phyloP scores from a whole-genome alignment of 2,329 filamentous ascomycete genomes.

The Chaetothyriales sp. region DNA sequence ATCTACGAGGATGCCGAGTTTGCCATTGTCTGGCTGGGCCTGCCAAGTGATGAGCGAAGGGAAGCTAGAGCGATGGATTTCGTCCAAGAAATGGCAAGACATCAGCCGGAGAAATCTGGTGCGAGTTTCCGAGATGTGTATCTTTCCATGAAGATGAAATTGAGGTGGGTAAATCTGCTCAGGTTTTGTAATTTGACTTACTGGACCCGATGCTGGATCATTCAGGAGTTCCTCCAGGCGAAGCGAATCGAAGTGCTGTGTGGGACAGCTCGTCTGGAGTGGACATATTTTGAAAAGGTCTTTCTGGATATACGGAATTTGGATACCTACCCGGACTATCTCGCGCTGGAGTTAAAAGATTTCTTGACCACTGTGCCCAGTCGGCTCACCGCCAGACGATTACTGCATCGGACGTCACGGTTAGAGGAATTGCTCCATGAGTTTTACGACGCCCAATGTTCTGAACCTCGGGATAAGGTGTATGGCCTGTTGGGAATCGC shows the following conservation, averaged over 20 bases:
- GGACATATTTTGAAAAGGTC: constrained; percentile 28
- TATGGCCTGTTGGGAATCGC: constrained; percentile 17
- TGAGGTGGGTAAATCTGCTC: constrained; percentile 10
- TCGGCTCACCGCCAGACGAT: constrained; percentile 10
- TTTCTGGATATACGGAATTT: constrained; percentile 17
- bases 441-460: constrained; percentile 16
- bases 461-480: constrained; percentile 16
- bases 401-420: constrained; percentile 7
- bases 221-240: constrained; percentile 18
- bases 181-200: constrained; percentile 11
- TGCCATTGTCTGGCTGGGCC: constrained; percentile 19
- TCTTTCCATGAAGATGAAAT: neutral
- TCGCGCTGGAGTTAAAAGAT: neutral
- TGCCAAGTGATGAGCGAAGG: constrained; percentile 11
- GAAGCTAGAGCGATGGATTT: constrained; percentile 15
- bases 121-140: neutral
- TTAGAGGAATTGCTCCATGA: constrained; percentile 14
- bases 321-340: neutral
- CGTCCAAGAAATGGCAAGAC: constrained; percentile 10
- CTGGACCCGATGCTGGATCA: constrained; percentile 19
- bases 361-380: constrained; percentile 13
- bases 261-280: constrained; percentile 28
- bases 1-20: constrained; percentile 13
- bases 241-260: constrained; percentile 12
- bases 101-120: neutral